Base-by-base conservation (phyloP, 2,329 filamentous ascomycete genomes). In the Cytospora piceae region DNA sequence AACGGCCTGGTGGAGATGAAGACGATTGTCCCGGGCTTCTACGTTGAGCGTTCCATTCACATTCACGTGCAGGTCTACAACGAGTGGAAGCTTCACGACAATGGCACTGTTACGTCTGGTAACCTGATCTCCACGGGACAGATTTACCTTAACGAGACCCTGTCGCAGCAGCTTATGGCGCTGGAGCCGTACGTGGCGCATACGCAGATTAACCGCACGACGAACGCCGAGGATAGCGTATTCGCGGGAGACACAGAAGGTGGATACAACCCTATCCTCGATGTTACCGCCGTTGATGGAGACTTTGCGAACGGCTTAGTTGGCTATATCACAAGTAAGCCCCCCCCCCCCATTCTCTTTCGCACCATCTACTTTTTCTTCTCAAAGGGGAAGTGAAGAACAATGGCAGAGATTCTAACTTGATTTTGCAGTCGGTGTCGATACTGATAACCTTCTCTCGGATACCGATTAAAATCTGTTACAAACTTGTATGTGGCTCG, bases 1-100 rank as follows among this genome's bases (percentile, higher is more conserved):
- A 54, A 54, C 12, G 62, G 62, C 24, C 39, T 64, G 62, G 56
- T 64, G 49, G 55, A 64, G 37, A 64, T 64, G 56, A 58, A 64
- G 62, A 51, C 56, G 2, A 55, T 59, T 22, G 58, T 64, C 49
- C 62, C 62, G 2, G 62, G 62, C 24, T 64, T 64, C 49, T 64
- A 64, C 14, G 37, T 59, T 31, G 46, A 54, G 27, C 62, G 62
- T 3, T 46, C 62, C 24, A 64, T 64, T 24, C 62, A 64, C 62
- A 64, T 64, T 12, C 62, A 64, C 55, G 56, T 59, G 31, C 57
- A 53, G 7, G 63, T 56, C 11, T 64, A 59, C 29, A 58, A 27
- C 9, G 56, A 64, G n/a, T 64, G 62, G 62, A 52, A 49, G 7
- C 55, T 64, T 5, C 32, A 58, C 20, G 46, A 53, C 32, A 64